These are phyloP conservation scores for Fraxinus baroniana DNA, from an alignment of 305 asterid genomes.

Conservation along the genomic window DNA sequence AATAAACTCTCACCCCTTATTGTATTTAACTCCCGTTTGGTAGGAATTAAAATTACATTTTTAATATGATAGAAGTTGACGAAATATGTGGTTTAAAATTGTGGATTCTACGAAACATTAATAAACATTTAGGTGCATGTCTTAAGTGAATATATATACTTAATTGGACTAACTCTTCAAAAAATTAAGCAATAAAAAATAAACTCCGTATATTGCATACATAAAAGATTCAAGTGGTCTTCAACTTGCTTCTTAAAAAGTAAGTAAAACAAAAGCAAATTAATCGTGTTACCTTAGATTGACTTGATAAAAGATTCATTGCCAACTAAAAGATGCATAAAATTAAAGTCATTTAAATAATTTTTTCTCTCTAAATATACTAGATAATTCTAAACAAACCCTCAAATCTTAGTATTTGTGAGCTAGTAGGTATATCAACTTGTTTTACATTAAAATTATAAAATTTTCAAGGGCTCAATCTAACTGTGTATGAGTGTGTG, in stretches of 20 bases:
- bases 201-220: not conserved
- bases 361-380: not conserved
- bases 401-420: not conserved
- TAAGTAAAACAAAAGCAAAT: conserved; percentile 13
- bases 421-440: not conserved
- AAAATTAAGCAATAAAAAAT: no score
- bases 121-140: no score
- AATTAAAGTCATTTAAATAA: not conserved
- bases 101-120: no score
- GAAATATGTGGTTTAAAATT: no score
- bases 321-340: not conserved
- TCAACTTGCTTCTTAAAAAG: not conserved
- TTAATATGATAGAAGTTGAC: no score
- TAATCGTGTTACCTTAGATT: not conserved
- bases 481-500: not conserved
- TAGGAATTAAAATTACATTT: no score
- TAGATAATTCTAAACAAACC: not conserved
- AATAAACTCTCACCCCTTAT: no score
- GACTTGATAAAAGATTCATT: not conserved
- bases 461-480: not conserved
- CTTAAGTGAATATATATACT: no score
- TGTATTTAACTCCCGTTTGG: no score
- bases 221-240: not conserved
- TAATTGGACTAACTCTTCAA: not conserved
- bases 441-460: not conserved